Base-by-base conservation (phyloP, 1,284 basidiomycete genomes). In the Leccinum fallax region DNA sequence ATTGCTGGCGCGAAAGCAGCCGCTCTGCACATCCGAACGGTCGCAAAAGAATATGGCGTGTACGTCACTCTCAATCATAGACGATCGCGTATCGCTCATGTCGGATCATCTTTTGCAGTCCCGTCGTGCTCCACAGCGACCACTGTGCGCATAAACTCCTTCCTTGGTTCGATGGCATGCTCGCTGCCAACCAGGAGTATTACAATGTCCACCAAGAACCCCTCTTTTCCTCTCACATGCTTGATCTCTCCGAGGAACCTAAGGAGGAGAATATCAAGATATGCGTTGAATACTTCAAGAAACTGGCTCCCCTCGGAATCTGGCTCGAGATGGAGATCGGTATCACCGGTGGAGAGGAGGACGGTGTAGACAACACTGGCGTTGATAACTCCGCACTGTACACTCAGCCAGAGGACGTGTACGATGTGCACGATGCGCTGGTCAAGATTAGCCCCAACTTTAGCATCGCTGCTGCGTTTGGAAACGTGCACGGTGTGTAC, bases 271-370 rank as follows among this genome's bases (percentile, higher is more conserved):
- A 99, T 86, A 99, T 99, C 74, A 88, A 83, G 62, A 94, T 83
- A 58, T 99, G 97, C 79, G 92, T 85, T 65, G 88, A 95, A 79
- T 99, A 99, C 86, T 97, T 99, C 79, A 85, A 89, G 79, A 93
- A 94, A 76, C 94, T 99, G 95, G 93, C 94, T 30, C 88, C 91
- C 69, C 81, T 98, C 75, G 91, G 92, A 66, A 82, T 94, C 72
- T 99, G 95, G 95, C 94, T 99, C 79, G 97, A 99, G 86, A 99
- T 99, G 97, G 97, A 99, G 82, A 99, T 99, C 77, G 97, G 97
- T 76, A 99, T 99, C 81, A 99, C 97, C 63, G 97, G 97, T 78
- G 97, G 97, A 76, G 97, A 99, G 80, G 97, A 99, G 80, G 97
- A 99, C 75, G 97, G 97, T 77, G 97, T 99, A 59, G 95, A 97